phyloP scores from a whole-genome alignment of 495 filamentous ascomycete species.

The Hypoxylon lienhwacheense region DNA sequence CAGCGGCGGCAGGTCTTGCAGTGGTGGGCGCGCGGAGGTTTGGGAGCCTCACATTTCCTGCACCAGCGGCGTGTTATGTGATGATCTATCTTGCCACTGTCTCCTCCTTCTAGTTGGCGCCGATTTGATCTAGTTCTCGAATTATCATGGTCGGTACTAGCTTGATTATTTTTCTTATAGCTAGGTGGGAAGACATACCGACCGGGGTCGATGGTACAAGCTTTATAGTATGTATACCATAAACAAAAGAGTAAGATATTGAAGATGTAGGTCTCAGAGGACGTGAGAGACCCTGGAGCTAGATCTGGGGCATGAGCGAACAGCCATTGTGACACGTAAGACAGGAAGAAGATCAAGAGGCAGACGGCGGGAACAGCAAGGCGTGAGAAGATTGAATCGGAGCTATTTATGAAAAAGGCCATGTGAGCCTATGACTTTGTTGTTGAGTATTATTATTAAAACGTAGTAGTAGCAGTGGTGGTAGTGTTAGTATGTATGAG shows the following conservation, averaged over 20 bases:
- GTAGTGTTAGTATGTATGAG: too few species aligned
- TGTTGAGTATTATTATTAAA: too few species aligned
- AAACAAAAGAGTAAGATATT: constrained; percentile 73
- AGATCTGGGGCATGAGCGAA: constrained; percentile 64
- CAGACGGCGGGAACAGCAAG: constrained; percentile 71
- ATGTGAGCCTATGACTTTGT: too few species aligned
- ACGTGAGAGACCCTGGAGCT: constrained; percentile 66
- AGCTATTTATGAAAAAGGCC: constrained; percentile 37
- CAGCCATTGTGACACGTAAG: constrained; percentile 81
- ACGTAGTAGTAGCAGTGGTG: too few species aligned
- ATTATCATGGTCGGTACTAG: constrained; percentile 1
- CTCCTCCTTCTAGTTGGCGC: constrained; percentile 8
- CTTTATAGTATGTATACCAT: constrained; percentile 76
- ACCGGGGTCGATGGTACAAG: constrained; percentile 80
- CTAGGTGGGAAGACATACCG: constrained; percentile 46
- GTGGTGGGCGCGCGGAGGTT: constrained; percentile 89
- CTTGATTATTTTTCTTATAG: constrained; percentile 13
- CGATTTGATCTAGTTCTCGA: not conserved
- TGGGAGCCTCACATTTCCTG: constrained; percentile 77
- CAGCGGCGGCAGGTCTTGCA: constrained; percentile 88
- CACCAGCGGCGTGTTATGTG: constrained; percentile 70
- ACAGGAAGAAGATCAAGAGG: constrained; percentile 72
- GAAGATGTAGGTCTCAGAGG: constrained; percentile 64
- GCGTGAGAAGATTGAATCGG: constrained; percentile 40
- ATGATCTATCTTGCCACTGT: constrained; percentile 11